phyloP scores from a whole-genome alignment of 1,139 yeast species.

The Candida mesenterica region DNA sequence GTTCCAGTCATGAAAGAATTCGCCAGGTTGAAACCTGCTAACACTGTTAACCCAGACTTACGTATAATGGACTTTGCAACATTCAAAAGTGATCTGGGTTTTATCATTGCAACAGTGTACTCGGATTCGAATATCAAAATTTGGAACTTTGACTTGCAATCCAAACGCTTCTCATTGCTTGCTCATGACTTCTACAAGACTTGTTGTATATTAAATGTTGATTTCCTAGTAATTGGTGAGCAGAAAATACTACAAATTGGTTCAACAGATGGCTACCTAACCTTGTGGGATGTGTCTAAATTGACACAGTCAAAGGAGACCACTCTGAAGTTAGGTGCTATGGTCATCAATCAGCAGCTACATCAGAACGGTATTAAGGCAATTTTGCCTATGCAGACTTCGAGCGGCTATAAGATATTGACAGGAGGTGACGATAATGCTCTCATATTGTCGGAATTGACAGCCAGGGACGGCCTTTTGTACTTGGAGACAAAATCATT shows the following conservation, averaged over 20 bases:
- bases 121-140: constrained; percentile 78
- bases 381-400: constrained; percentile 21
- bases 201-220: constrained; percentile 71
- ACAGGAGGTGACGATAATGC: constrained; percentile 97
- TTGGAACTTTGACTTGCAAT: constrained; percentile 50
- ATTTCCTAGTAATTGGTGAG: constrained; percentile 36
- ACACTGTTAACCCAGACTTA: constrained; percentile 66
- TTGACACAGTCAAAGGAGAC: background rate
- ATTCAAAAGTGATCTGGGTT: constrained; percentile 36
- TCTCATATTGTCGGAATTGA: constrained; percentile 45
- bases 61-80: constrained; percentile 83
- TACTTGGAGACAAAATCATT: constrained; percentile 28
- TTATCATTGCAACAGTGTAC: constrained; percentile 66
- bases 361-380: constrained; percentile 88
- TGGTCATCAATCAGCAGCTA: constrained; percentile 47
- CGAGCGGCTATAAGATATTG: constrained; percentile 34
- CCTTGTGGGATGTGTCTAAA: constrained; percentile 54
- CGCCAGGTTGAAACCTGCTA: constrained; percentile 47
- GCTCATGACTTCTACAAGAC: constrained; percentile 57
- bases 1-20: constrained; percentile 45
- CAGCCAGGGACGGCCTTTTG: constrained; percentile 15
- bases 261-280: constrained; percentile 81
- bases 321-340: constrained; percentile 8
- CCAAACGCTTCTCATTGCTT: constrained; percentile 41
- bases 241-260: constrained; percentile 48